phyloP scores from a whole-genome alignment of 768 basidiomycete species.

The Myochromella boudieri region DNA sequence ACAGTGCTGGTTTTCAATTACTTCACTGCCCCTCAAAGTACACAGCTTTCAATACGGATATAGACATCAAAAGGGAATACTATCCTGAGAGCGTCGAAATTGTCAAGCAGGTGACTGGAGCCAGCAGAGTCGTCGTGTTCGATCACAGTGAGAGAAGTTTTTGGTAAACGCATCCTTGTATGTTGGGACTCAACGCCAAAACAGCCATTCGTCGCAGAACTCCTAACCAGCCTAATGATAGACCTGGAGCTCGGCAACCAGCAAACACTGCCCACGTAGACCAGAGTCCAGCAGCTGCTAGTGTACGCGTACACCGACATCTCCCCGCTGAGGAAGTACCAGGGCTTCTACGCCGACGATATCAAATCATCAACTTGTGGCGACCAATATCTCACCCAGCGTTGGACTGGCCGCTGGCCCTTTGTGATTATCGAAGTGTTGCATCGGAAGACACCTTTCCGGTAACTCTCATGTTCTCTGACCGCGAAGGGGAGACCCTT shows the following conservation, averaged over 20 bases:
- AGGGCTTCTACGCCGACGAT: constrained; percentile 42
- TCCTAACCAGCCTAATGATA: constrained; percentile 31
- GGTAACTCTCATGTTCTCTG: constrained; percentile 41
- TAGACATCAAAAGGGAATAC: constrained; percentile 50
- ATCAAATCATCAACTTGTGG: constrained; percentile 62
- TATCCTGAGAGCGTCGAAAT: constrained; percentile 60
- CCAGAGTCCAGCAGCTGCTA: constrained; percentile 41
- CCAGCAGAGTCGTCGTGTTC: constrained; percentile 52
- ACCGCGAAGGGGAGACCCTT: constrained; percentile 48
- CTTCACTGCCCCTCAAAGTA: constrained; percentile 37
- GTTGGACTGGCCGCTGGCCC: constrained; percentile 44
- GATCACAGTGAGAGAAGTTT: constrained; percentile 53
- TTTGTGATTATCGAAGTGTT: constrained; percentile 50
- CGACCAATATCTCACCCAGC: constrained; percentile 48
- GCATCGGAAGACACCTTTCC: constrained; percentile 41
- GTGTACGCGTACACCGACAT: constrained; percentile 46
- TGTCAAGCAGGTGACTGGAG: constrained; percentile 60
- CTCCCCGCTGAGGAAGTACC: constrained; percentile 43
- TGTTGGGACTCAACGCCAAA: neutral
- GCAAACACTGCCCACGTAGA: constrained; percentile 46
- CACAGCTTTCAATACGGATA: constrained; percentile 47
- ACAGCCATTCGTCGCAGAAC: constrained; percentile 43
- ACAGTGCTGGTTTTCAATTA: constrained; percentile 52
- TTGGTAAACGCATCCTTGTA: no score
- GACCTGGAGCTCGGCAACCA: constrained; percentile 39